Base-by-base conservation (phyloP, 179 eudicot genomes). In the Corrigiola litoralis region DNA sequence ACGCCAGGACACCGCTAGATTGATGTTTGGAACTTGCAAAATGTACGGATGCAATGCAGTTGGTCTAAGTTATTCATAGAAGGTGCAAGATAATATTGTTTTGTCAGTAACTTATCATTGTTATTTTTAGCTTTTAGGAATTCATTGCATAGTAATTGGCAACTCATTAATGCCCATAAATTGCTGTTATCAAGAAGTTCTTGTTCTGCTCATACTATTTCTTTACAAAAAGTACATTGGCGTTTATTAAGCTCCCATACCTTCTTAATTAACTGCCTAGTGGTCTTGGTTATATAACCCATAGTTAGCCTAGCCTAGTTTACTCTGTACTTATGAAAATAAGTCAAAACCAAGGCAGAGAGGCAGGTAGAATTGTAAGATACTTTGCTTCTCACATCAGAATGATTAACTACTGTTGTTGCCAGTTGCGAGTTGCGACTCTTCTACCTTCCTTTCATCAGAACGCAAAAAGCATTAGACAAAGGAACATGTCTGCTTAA, bases 391-490 rank as follows among this genome's bases (percentile, higher is more conserved):
- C 29, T 24, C 34, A 14, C 16, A 21, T 65, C 24, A 18, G 20
- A 25, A 63, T 13, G 32, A 25, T 42, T 1, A 10, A 8, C 3
- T 37, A 13, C 25, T 27, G 0, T 9, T 41, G 37, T 60, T 42
- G 41, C n/a, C n/a, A n/a, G n/a, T n/a, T n/a, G n/a, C n/a, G n/a
- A n/a, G 51, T 28, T 59, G 63, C 63, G 25, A 31, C 46, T 31
- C 12, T 63, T 63, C 47, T 48, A 53, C 18, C 67, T 46, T 63
- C 46, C 48, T 59, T 69, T 50, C 24, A 38, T 40, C 17, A 3
- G 17, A 0, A 14, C n/a, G 16, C 17, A 65, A 36, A 52, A 59
- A 60, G 72, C 57, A 58, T 49, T 37, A 36, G 18, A 47, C 34
- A 46, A 5, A 47, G 41, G 58, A 46, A 44, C 51, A 41, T 36